Conservation (phyloP, 2,329 filamentous ascomycete genomes). For the Rhynchosporium secalis region DNA sequence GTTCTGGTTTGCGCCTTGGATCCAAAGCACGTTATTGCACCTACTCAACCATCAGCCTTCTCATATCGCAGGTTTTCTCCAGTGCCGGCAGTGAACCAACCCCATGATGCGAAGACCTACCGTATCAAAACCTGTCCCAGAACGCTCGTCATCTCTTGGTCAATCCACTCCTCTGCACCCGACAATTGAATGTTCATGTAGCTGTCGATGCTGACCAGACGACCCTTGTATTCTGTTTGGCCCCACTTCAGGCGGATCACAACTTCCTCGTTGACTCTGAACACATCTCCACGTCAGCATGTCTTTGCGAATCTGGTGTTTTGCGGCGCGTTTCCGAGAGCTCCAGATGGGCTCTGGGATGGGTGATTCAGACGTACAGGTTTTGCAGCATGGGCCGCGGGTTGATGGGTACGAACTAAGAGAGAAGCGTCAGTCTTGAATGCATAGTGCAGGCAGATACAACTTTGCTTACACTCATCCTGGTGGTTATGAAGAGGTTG, state of each 20-base stretch:
- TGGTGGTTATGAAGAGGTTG: slow-evolving; percentile 17
- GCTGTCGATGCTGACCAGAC: slow-evolving; percentile 87
- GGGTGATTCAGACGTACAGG: slow-evolving; percentile 59
- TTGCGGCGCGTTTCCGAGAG: neutral
- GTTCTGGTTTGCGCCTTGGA: slow-evolving; percentile 59
- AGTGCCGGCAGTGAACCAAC: neutral
- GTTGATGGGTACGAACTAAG: slow-evolving; percentile 86
- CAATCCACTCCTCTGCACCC: slow-evolving; percentile 88
- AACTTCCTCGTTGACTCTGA: slow-evolving; percentile 84
- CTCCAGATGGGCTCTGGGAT: slow-evolving; percentile 10
- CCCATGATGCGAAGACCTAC: slow-evolving; percentile 47
- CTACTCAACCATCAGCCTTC: slow-evolving; percentile 44
- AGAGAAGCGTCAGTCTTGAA: slow-evolving; percentile 30
- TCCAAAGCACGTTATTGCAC: slow-evolving; percentile 98
- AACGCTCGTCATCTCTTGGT: slow-evolving; percentile 79
- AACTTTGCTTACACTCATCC: slow-evolving; percentile 31
- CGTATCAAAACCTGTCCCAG: slow-evolving; percentile 91
- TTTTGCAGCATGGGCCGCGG: slow-evolving; percentile 94
- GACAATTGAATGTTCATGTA: slow-evolving; percentile 99
- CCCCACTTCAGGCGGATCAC: slow-evolving; percentile 96
- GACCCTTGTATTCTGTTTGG: slow-evolving; percentile 94
- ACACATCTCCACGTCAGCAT: slow-evolving; percentile 5
- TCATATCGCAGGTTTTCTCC: neutral
- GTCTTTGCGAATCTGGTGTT: slow-evolving; percentile 1
- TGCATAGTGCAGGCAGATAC: neutral